Base-by-base conservation (phyloP, 1,284 basidiomycete genomes). In the Erythrobasidium hasegawianum region DNA sequence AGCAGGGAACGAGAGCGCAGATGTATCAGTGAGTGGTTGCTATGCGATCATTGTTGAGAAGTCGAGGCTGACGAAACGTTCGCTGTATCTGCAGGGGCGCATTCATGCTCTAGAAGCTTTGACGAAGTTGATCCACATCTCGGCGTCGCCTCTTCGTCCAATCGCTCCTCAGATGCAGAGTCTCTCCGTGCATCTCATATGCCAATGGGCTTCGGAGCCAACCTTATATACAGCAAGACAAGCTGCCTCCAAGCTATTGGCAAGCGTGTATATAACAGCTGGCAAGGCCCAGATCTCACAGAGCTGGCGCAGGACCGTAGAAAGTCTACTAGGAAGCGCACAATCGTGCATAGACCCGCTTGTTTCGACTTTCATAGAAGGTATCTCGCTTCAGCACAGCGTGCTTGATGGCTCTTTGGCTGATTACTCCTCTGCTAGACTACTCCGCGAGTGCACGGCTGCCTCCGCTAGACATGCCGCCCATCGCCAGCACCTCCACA, bases 261-360 rank as follows among this genome's bases (percentile, higher is more conserved):
- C 45, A 10, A 47, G 38, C 43, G 66, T 68, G n/a, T 68, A 68
- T 24, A 57, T 68, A 14, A 45, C 59, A 8, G 58, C 66, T 26
- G 66, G 66, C 14, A 68, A 68, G 50, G 66, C 59, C 11, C 58
- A 60, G 43, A 59, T 59, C n/a, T 38, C 39, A 24, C 52, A 54
- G 18, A 55, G 52, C 54, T 68, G 66, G 66, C 50, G 66, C 5
- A 45, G 45, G 41, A 61, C 66, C 10, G 52, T 68, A 3, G 66
- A 68, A 39, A 61, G 66, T 18, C 33, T 68, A 22, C 20, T 54
- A 24, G 66, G 58, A 10, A 61, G 59, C 26, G 38, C 45, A 9
- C 58, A 68, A n/a, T 4, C 49, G 8, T 41, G 41, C 14, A 27
- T 68, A 11, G 27, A 61, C 29, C 20, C 40, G 2, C n/a, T 60